Percentiles rank a stretch among this genome's conserved stretches.
phyloP scores from a whole-genome alignment of 1,139 yeast species.

The Tardiomyces digboiensis region DNA sequence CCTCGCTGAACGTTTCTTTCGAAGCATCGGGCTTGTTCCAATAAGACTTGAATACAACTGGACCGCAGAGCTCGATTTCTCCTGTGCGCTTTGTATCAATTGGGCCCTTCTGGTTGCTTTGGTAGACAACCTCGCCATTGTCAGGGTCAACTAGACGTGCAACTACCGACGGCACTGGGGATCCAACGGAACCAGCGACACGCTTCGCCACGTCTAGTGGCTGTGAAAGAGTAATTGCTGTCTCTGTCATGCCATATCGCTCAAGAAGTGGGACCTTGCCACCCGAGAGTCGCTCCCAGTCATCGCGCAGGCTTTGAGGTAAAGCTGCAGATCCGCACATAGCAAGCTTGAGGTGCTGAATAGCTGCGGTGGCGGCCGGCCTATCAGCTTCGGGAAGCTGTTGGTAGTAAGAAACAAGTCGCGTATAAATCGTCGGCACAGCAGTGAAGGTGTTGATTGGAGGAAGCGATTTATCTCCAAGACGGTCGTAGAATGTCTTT shows the following conservation, averaged over 20 bases:
- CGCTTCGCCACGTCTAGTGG: slow-evolving; percentile 20
- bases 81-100: slow-evolving; percentile 19
- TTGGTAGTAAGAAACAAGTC: slow-evolving; percentile 18
- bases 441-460: slow-evolving; percentile 28
- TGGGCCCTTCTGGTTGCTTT: slow-evolving; percentile 9
- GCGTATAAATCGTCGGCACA: slow-evolving; percentile 30
- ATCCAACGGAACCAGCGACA: slow-evolving; percentile 26
- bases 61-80: slow-evolving; percentile 26
- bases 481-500: slow-evolving; percentile 17
- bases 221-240: slow-evolving; percentile 29
- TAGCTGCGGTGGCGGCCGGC: slow-evolving; percentile 11
- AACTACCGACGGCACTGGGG: slow-evolving; percentile 25
- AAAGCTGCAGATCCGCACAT: slow-evolving; percentile 32
- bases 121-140: slow-evolving; percentile 15
- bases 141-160: slow-evolving; percentile 24
- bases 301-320: slow-evolving; percentile 25
- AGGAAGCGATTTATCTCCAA: slow-evolving; percentile 16
- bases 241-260: slow-evolving; percentile 31
- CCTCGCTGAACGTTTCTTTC: slow-evolving; percentile 19
- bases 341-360: slow-evolving; percentile 17
- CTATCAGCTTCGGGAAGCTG: slow-evolving; percentile 8
- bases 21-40: slow-evolving; percentile 27
- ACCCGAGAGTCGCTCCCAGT: slow-evolving; percentile 24
- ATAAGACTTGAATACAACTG: slow-evolving; percentile 25
- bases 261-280: slow-evolving; percentile 26